Conservation (phyloP, 2,329 filamentous ascomycete species). For the Clarireedia sp. region DNA sequence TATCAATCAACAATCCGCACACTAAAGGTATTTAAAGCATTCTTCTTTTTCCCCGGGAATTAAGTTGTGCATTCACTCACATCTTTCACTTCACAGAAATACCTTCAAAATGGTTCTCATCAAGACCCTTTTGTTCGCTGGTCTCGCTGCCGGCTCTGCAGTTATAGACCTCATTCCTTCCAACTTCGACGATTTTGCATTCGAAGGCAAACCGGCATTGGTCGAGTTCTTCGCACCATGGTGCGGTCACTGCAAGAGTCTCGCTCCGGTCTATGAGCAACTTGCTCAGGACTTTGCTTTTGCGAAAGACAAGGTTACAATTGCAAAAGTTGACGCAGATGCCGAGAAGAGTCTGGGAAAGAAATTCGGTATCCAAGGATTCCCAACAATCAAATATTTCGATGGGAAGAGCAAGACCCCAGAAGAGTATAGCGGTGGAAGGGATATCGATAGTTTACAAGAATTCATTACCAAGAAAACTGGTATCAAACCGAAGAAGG, state of each 20-base stretch:
- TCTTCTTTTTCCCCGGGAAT: too few species aligned
- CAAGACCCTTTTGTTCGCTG: constrained; percentile 52
- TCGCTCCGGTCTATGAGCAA: constrained; percentile 92
- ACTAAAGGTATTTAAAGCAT: constrained; percentile 1
- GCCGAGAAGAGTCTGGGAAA: constrained; percentile 76
- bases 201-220: constrained; percentile 89
- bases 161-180: constrained; percentile 82
- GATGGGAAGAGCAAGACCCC: constrained; percentile 88
- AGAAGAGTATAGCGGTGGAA: constrained; percentile 74
- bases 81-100: not conserved
- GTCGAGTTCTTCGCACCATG: constrained; percentile 98
- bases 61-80: too few species aligned
- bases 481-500: constrained; percentile 68
- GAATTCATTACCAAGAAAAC: constrained; percentile 83
- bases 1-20: constrained; percentile 4
- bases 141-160: constrained; percentile 56
- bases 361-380: constrained; percentile 83
- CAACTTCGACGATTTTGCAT: constrained; percentile 87
- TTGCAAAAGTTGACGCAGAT: constrained; percentile 96
- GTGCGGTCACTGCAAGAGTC: constrained; percentile 98
- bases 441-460: constrained; percentile 78
- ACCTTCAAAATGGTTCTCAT: constrained; percentile 34
- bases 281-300: constrained; percentile 67
- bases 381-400: constrained; percentile 96
- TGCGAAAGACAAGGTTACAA: constrained; percentile 65